These are phyloP conservation scores for Russula earlei DNA, from an alignment of 768 basidiomycete species.

Conservation along the genomic window DNA sequence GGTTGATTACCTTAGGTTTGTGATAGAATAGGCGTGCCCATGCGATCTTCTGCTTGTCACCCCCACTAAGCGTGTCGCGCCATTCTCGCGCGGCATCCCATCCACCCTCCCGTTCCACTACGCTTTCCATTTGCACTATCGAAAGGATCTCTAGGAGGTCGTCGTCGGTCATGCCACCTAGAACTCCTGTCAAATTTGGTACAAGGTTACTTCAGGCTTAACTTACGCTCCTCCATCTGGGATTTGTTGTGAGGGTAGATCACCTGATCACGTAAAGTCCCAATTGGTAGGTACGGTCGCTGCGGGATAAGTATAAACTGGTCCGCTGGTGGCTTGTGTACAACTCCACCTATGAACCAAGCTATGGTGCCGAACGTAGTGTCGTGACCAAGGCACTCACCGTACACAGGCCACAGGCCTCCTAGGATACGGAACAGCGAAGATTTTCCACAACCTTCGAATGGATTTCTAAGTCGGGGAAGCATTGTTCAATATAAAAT, in stretches of 20 bases:
- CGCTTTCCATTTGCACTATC: constrained; percentile 72
- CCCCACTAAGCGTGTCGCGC: constrained; percentile 88
- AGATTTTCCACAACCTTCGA: constrained; percentile 73
- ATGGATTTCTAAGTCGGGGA: neutral
- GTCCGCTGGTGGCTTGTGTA: constrained; percentile 79
- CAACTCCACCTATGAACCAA: constrained; percentile 45
- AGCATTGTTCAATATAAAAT: neutral
- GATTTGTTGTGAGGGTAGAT: constrained; percentile 85
- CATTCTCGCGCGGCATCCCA: constrained; percentile 88
- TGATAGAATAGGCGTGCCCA: constrained; percentile 98
- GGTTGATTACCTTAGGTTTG: constrained; percentile 60
- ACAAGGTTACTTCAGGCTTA: neutral
- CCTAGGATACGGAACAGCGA: constrained; percentile 94
- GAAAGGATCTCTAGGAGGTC: constrained; percentile 64
- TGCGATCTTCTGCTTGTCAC: constrained; percentile 94
- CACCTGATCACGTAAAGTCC: constrained; percentile 91
- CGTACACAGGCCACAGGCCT: constrained; percentile 88
- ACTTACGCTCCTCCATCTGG: constrained; percentile 65
- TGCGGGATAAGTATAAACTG: constrained; percentile 95
- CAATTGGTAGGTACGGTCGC: constrained; percentile 87
- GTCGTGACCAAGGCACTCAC: constrained; percentile 11
- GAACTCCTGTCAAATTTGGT: neutral
- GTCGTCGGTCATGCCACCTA: constrained; percentile 64
- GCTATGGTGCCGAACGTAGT: neutral
- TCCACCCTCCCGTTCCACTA: constrained; percentile 93